A percentile compares a stretch with the other conserved stretches of the same genome.
These are phyloP conservation scores for Pestalotiopsis sp. DNA, from an alignment of 2,329 filamentous ascomycete genomes.

Conservation along the genomic window DNA sequence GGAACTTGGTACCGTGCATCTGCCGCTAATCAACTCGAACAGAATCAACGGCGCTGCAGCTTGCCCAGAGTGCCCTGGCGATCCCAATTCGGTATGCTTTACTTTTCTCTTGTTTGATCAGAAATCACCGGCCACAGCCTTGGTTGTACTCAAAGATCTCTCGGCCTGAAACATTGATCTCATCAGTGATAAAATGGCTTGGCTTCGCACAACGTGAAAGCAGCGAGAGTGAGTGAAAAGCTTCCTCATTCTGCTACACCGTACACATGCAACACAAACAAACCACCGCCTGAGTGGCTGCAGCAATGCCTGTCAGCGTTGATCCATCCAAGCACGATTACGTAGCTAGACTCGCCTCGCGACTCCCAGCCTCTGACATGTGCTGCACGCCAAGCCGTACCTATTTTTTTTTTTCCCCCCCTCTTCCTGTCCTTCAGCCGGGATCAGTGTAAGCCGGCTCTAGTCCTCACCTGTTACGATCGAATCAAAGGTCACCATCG, in stretches of 20 bases:
- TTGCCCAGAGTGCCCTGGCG: neutral
- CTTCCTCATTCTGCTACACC: too few relatives aligned
- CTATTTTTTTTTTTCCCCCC: too few relatives aligned
- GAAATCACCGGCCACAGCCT: neutral
- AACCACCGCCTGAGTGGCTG: too few relatives aligned
- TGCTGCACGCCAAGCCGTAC: neutral
- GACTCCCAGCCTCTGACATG: neutral
- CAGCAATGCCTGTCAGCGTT: neutral
- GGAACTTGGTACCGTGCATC: neutral
- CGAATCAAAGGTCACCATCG: neutral
- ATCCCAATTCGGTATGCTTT: neutral
- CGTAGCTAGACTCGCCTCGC: neutral
- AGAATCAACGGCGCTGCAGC: neutral
- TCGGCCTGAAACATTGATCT: too few relatives aligned
- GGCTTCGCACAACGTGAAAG: too few relatives aligned
- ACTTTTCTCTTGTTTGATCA: neutral
- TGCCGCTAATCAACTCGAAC: neutral
- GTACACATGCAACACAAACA: too few relatives aligned
- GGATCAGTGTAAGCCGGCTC: neutral
- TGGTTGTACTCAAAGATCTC: neutral
- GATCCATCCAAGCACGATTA: neutral
- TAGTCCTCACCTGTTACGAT: neutral
- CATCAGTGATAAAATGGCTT: too few relatives aligned
- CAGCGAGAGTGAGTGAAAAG: too few relatives aligned
- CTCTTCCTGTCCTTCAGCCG: neutral